Evolutionary conservation across 2,329 filamentous ascomycete species (phyloP).

Genomic region (Colletotrichum euphorbiae): DNA sequence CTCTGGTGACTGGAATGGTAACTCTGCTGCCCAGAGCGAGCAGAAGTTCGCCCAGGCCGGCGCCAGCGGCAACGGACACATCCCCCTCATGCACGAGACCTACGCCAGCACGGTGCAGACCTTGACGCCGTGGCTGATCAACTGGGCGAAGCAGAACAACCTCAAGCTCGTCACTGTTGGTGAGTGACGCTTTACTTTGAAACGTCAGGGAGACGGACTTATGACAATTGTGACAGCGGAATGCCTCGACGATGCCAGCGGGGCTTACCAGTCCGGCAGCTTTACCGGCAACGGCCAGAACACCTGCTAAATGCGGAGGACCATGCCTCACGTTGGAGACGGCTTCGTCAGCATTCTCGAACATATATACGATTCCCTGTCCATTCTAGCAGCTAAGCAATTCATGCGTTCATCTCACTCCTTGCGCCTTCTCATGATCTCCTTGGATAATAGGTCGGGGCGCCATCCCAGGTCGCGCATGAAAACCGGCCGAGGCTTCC

Average conservation of each 20-base stretch:
- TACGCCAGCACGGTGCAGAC: slow-evolving; percentile 61
- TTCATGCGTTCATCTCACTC: neutral
- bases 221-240: slow-evolving; percentile 49
- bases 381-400: neutral
- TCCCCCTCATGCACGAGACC: slow-evolving; percentile 69
- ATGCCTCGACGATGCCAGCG: slow-evolving; percentile 54
- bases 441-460: too few species aligned
- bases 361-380: slow-evolving; percentile 29
- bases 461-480: too few species aligned
- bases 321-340: too few species aligned
- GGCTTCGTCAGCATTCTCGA: neutral
- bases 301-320: slow-evolving; percentile 43
- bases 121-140: slow-evolving; percentile 62
- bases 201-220: neutral
- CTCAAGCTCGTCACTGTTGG: slow-evolving; percentile 63
- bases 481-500: too few species aligned
- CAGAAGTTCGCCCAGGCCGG: slow-evolving; percentile 61
- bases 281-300: slow-evolving; percentile 51
- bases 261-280: slow-evolving; percentile 54
- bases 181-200: slow-evolving; percentile 45
- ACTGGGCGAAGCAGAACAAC: slow-evolving; percentile 62
- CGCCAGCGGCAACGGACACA: slow-evolving; percentile 59
- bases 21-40: slow-evolving; percentile 62
- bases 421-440: too few species aligned
- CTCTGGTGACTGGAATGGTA: slow-evolving; percentile 70